phyloP scores from a whole-genome alignment of 208 protist genomes.

The Acanthamoeba culbertsoni region DNA sequence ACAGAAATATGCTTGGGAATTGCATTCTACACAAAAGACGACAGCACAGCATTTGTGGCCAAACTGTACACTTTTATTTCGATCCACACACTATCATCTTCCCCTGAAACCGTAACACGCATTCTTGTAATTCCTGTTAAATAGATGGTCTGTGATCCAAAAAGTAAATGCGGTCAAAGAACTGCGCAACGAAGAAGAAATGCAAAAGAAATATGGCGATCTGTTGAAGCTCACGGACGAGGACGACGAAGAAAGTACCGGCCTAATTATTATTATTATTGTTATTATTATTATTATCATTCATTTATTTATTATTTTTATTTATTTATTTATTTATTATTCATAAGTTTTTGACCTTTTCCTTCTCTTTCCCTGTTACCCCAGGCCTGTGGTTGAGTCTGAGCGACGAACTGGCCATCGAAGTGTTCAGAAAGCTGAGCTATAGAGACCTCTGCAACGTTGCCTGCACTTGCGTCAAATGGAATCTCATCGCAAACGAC shows the following conservation, averaged over 20 bases:
- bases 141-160: background rate
- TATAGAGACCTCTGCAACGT: background rate
- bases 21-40: constrained; percentile 6
- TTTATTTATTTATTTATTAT: background rate
- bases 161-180: background rate
- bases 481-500: background rate
- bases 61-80: background rate
- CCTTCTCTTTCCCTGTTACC: background rate
- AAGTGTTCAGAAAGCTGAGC: background rate
- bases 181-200: background rate
- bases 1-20: background rate
- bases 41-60: background rate
- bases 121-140: background rate
- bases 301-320: background rate
- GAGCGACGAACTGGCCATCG: background rate
- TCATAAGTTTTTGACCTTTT: background rate
- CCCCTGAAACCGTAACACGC: background rate
- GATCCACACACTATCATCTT: background rate
- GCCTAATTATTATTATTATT: background rate
- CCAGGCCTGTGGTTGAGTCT: background rate
- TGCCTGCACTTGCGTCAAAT: background rate
- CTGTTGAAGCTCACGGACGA: background rate
- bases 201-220: background rate
- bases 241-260: background rate
- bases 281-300: background rate